Base-by-base conservation (phyloP, 2,329 filamentous ascomycete species). In the Cladosporium sphaerospermum region DNA sequence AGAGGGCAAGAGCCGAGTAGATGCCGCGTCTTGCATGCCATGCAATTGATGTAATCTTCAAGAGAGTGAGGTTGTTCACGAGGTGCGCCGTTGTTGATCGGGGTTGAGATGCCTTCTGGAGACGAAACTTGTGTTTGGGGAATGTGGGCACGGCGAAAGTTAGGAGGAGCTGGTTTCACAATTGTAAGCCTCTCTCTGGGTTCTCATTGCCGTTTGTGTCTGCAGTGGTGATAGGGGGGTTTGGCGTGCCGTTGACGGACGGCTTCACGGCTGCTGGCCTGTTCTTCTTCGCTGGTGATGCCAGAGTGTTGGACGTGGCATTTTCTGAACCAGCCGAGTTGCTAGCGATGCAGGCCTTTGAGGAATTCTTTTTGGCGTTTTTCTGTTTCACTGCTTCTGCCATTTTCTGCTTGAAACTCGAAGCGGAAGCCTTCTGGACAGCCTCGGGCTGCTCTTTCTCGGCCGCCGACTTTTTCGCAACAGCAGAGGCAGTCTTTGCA, bases 1-100 rank as follows among this genome's bases (percentile, higher is more conserved):
- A 86, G 69, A 9, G 78, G 78, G 62, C 84, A 88, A 40, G 75
- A 73, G n/a, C 83, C 83, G 10, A 70, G 64, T 1, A 72, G 65
- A 63, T 87, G 84, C n/a, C 61, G 55, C 18, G 72, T 69, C 36
- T 68, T 66, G 65, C 84, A 87, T 10, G 77, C 79, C 2, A 71
- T 64, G 59, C 84, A 87, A 16, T 62, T 61, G 43, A 67, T 56
- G 32, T 60, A 57, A 31, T 53, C 43, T 43, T 53, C 52, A 23
- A 36, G 13, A 7, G 59, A 23, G 45, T 48, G 19, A 53, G 56
- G 28, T 43, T 53, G 39, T 56, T 56, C 57, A 52, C 42, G 9
- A 23, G n/a, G 36, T 10, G n/a, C 13, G 37, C 45, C 44, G 41
- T 23, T 34, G 42, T 18, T n/a, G 10, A 14, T 37, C 2, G 48